These are phyloP conservation scores for Ceratocystis huliohia DNA, from an alignment of 2,329 filamentous ascomycete genomes.

Conservation along the genomic window DNA sequence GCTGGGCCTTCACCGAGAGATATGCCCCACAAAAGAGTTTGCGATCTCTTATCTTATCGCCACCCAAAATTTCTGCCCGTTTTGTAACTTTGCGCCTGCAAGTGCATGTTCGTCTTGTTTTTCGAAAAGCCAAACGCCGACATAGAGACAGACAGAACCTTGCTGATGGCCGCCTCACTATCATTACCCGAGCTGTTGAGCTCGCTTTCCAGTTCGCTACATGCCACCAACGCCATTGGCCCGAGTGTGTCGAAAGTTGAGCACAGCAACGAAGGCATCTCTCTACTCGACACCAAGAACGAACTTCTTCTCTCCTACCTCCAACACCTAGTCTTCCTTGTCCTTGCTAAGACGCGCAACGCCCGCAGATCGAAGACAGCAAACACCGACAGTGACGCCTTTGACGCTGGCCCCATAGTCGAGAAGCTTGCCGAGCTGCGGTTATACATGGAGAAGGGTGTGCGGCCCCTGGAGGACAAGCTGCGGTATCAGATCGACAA, in stretches of 20 bases:
- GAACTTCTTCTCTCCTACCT: slow-evolving; percentile 94
- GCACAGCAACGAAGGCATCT: slow-evolving; percentile 76
- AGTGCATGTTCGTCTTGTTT: not conserved
- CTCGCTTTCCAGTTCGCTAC: slow-evolving; percentile 45
- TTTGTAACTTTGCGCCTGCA: slow-evolving; percentile 11
- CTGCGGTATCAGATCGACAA: slow-evolving; percentile 95
- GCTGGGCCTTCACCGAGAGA: not conserved
- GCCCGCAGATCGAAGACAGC: slow-evolving; percentile 22
- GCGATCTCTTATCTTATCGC: slow-evolving; percentile 17
- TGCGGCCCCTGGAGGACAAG: slow-evolving; percentile 76
- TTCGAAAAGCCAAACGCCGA: not conserved
- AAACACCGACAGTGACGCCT: slow-evolving; percentile 2
- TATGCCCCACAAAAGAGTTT: slow-evolving; percentile 19
- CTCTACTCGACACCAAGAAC: slow-evolving; percentile 88
- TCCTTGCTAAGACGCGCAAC: slow-evolving; percentile 66
- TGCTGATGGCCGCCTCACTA: slow-evolving; percentile 36
- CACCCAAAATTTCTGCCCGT: slow-evolving; percentile 12
- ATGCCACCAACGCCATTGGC: slow-evolving; percentile 53
- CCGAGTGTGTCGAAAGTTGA: slow-evolving; percentile 50
- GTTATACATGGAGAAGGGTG: slow-evolving; percentile 87
- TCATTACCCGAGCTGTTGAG: slow-evolving; percentile 40
- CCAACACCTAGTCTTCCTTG: slow-evolving; percentile 81
- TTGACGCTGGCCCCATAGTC: slow-evolving; percentile 41
- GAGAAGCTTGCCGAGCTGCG: slow-evolving; percentile 81
- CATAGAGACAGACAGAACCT: slow-evolving; percentile 17